phyloP scores from a whole-genome alignment of 164 flowering plant species.

The Aristolochia californica region DNA sequence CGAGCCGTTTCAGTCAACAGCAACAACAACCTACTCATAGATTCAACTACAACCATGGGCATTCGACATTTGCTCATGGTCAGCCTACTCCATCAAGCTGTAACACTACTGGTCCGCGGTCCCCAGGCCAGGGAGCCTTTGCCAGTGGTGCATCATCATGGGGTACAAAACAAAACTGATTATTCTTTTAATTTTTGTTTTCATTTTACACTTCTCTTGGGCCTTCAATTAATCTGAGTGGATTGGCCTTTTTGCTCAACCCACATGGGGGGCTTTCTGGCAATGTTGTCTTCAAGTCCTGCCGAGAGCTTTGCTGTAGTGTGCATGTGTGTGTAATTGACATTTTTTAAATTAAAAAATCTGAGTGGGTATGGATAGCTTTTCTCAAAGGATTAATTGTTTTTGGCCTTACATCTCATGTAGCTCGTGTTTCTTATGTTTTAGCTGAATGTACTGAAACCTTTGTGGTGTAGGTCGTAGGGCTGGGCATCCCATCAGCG shows the following conservation, averaged over 20 bases:
- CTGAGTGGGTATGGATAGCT: too few relatives aligned
- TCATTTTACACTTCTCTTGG: not conserved
- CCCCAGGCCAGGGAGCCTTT: slow-evolving; percentile 46
- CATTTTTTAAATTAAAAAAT: too few relatives aligned
- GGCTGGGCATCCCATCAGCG: slow-evolving; percentile 38
- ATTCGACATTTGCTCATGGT: slow-evolving; percentile 25
- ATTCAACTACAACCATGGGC: slow-evolving; percentile 33
- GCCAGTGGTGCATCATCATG: slow-evolving; percentile 41
- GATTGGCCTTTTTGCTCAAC: not conserved
- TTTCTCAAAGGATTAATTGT: not conserved
- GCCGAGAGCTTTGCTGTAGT: too few relatives aligned
- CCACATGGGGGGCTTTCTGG: not conserved
- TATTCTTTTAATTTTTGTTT: not conserved
- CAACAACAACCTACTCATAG: slow-evolving; percentile 20
- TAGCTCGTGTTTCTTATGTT: not conserved
- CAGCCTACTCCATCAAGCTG: slow-evolving; percentile 39
- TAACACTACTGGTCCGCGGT: slow-evolving; percentile 37
- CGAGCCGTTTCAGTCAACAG: slow-evolving; percentile 74
- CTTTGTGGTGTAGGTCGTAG: slow-evolving; percentile 51
- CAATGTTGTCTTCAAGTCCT: too few relatives aligned
- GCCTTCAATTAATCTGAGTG: not conserved
- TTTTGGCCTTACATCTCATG: not conserved
- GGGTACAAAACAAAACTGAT: slow-evolving; percentile 36
- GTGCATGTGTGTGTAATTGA: too few relatives aligned
- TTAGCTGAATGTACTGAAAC: not conserved